Evolutionary conservation across 2,329 filamentous ascomycete genomes (phyloP).

Genomic region (Phaeosphaeriaceae sp.): DNA sequence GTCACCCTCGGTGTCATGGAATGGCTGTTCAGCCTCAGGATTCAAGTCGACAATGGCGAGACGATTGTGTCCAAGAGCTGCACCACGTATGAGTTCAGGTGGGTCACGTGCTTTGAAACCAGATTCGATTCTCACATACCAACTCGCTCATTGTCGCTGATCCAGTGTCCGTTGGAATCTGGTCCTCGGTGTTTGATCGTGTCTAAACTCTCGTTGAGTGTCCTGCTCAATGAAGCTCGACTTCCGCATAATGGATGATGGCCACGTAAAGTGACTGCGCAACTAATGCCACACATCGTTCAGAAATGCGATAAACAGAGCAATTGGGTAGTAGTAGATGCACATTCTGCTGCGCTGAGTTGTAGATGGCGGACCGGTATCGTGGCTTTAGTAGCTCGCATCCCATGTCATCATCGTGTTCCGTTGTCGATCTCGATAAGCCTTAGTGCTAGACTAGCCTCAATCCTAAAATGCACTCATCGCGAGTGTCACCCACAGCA

Average conservation of each 20-base stretch:
- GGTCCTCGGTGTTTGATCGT: constrained; percentile 55
- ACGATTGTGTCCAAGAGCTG: constrained; percentile 35
- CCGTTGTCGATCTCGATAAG: neutral
- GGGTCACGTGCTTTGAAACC: constrained; percentile 10
- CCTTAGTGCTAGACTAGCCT: neutral
- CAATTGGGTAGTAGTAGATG: neutral
- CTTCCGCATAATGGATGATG: constrained; percentile 11
- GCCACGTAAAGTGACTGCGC: constrained; percentile 19
- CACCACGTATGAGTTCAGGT: neutral
- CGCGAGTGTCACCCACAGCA: neutral
- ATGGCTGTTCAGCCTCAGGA: constrained; percentile 31
- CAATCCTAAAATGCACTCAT: neutral
- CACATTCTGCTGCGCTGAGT: neutral
- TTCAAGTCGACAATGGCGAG: constrained; percentile 35
- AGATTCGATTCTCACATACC: constrained; percentile 35
- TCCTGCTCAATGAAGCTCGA: constrained; percentile 10
- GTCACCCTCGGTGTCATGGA: constrained; percentile 20
- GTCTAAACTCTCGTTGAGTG: constrained; percentile 20
- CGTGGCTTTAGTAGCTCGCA: neutral
- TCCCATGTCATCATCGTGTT: neutral
- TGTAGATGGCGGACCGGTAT: neutral
- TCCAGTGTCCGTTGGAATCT: constrained; percentile 56
- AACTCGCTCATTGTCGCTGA: constrained; percentile 52
- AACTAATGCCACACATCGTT: constrained; percentile 24
- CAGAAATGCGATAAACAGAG: neutral